These are phyloP conservation scores for Fusarium transvaalense DNA, from an alignment of 2,329 filamentous ascomycete genomes.

Conservation along the genomic window DNA sequence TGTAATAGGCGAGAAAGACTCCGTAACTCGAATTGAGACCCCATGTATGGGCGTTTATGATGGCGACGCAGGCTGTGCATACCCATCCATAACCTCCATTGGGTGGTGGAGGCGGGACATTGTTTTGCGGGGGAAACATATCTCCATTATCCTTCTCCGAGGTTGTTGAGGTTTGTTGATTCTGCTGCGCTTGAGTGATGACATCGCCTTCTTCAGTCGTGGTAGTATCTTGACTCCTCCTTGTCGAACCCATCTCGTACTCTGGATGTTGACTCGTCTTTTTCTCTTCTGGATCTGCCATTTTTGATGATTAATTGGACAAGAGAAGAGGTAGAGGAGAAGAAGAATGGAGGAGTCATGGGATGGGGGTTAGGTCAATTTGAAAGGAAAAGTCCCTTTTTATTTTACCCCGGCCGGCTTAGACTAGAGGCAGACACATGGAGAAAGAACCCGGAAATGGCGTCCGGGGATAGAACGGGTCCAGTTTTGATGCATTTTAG, in stretches of 20 bases:
- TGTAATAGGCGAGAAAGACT: constrained; percentile 69
- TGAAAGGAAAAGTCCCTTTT: constrained; percentile 26
- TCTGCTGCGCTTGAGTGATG: constrained; percentile 33
- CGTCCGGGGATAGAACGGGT: constrained; percentile 40
- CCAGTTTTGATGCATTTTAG: constrained; percentile 20
- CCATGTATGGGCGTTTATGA: constrained; percentile 80
- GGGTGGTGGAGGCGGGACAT: constrained; percentile 57
- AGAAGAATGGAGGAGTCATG: constrained; percentile 19
- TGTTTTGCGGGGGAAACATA: constrained; percentile 24
- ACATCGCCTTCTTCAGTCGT: constrained; percentile 42
- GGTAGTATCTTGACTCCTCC: constrained; percentile 37
- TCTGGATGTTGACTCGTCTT: constrained; percentile 16
- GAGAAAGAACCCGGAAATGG: constrained; percentile 37
- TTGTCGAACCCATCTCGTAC: constrained; percentile 17
- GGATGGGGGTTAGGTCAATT: constrained; percentile 15
- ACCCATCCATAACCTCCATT: constrained; percentile 71
- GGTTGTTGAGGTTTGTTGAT: constrained; percentile 10
- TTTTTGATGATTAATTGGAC: constrained; percentile 13
- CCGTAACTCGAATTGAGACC: constrained; percentile 70
- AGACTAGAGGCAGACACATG: constrained; percentile 14
- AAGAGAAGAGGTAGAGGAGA: background rate
- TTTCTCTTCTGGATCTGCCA: constrained; percentile 41
- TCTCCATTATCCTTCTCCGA: constrained; percentile 27
- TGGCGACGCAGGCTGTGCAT: constrained; percentile 53
- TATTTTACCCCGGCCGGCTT: constrained; percentile 34